phyloP scores from a whole-genome alignment of 306 rosid species.

The Corylus americana region DNA sequence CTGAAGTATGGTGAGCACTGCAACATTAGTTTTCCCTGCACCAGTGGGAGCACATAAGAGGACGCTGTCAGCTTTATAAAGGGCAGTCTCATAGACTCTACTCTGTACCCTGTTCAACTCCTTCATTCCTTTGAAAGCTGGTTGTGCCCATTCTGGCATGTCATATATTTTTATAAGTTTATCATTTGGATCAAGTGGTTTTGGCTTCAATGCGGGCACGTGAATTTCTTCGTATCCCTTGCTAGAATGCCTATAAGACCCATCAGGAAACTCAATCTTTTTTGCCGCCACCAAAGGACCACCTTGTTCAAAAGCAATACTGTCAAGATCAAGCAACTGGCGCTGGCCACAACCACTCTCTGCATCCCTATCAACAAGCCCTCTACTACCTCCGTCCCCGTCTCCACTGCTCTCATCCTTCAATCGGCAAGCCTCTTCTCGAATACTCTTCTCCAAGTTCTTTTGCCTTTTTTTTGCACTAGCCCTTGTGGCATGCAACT shows the following conservation, averaged over 20 bases:
- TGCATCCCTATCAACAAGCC: constrained; percentile 62
- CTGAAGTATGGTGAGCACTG: too few species aligned
- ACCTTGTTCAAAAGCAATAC: constrained; percentile 71
- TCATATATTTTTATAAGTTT: constrained; percentile 56
- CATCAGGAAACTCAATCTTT: constrained; percentile 75
- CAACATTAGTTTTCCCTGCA: constrained; percentile 99
- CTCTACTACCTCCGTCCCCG: constrained; percentile 71
- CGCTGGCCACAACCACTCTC: constrained; percentile 88
- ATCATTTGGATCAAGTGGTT: constrained; percentile 68
- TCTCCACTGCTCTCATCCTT: constrained; percentile 75
- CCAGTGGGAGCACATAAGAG: constrained; percentile 97
- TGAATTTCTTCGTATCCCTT: too few species aligned
- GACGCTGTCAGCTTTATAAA: constrained; percentile 62
- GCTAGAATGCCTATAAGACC: too few species aligned
- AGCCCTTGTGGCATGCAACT: constrained; percentile 85
- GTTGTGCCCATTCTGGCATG: too few species aligned
- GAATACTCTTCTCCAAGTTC: constrained; percentile 84
- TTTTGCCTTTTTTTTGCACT: constrained; percentile 89
- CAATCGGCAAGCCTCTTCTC: constrained; percentile 88
- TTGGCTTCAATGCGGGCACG: constrained; percentile 50
- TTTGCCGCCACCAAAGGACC: constrained; percentile 67
- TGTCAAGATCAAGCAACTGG: constrained; percentile 28
- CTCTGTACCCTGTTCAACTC: too few species aligned
- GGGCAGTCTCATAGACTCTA: constrained; percentile 84
- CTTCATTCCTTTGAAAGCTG: too few species aligned